A percentile compares a stretch with the other conserved stretches of the same genome.
These are phyloP conservation scores for Trichoderma lentiforme DNA, from an alignment of 2,329 filamentous ascomycete species.

Conservation along the genomic window DNA sequence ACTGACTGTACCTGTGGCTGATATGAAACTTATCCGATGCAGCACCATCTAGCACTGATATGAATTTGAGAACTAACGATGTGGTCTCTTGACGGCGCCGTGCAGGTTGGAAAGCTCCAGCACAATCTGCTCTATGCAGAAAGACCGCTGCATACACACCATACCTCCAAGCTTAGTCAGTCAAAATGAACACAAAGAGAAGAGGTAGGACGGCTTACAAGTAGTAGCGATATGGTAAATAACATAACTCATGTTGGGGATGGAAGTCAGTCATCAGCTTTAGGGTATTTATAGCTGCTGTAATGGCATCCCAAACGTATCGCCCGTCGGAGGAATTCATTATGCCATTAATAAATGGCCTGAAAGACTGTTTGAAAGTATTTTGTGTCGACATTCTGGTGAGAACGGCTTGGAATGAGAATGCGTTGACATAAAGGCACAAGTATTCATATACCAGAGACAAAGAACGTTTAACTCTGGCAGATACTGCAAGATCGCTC, in stretches of 20 bases:
- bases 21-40: not conserved
- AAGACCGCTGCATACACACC: constrained; percentile 5
- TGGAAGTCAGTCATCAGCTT: not conserved
- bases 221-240: constrained; percentile 1
- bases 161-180: not conserved
- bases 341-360: not conserved
- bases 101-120: not conserved
- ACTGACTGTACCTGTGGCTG: not conserved
- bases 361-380: not conserved
- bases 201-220: not conserved
- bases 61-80: not conserved
- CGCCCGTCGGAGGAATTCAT: not conserved
- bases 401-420: constrained; percentile 7
- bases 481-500: not conserved
- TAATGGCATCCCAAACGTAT: constrained; percentile 4
- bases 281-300: not conserved
- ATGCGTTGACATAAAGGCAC: constrained; percentile 2
- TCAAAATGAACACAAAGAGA: not conserved
- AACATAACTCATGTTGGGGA: not conserved
- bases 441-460: not conserved
- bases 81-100: not conserved
- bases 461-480: not conserved
- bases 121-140: not conserved
- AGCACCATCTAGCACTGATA: not conserved
- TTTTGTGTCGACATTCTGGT: not conserved